Base-by-base conservation (phyloP, 768 basidiomycete genomes). In the Bullera alba region DNA sequence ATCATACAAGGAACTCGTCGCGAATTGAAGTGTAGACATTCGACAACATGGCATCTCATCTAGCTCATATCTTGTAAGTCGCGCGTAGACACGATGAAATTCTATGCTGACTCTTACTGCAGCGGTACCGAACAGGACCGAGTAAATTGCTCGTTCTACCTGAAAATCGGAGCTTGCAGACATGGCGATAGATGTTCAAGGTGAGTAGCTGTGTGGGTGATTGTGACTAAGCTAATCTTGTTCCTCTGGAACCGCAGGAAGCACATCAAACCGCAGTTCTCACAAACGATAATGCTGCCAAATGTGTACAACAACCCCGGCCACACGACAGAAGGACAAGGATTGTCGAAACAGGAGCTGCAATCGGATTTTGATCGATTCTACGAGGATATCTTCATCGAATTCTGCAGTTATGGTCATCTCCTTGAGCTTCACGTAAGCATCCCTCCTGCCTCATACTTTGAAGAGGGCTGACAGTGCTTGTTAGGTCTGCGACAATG, bases 291-390 rank as follows among this genome's bases (percentile, higher is more conserved):
- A 38, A 79, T 97, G 14, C 79, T 96, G 26, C 90, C 90, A 3
- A 99, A 99, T 64, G 91, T 97, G 39, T 99, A 96, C 73, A 91
- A 96, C 73, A 99, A 99, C 74, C 95, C 95, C 2, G 86, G 86
- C 7, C 90, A 96, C 61, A 87, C 65, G 12, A 62, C 67, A 19
- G 59, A 66, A 50, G 71, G 71, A 17, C 61, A 60, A 42, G 87
- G 87, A 66, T 77, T 93, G 58, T 82, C 81, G 0, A 86, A 89
- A 60, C 83, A 86, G 69, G 90, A 75, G 51, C 58, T 73, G 2
- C 66, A 72, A 56, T 61, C 65, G 32, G 69, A 75, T 51, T 77
- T 77, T 61, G 75, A 77, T 54, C 48, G 60, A 38, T 77, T 77
- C 58, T 77, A 74, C 62, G 71, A 95, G 72, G 92, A 96, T 70